Percentiles rank a stretch among this genome's conserved stretches.
Evolutionary conservation across 2,329 filamentous ascomycete genomes (phyloP).

Genomic region (Clathrospora elynae): DNA sequence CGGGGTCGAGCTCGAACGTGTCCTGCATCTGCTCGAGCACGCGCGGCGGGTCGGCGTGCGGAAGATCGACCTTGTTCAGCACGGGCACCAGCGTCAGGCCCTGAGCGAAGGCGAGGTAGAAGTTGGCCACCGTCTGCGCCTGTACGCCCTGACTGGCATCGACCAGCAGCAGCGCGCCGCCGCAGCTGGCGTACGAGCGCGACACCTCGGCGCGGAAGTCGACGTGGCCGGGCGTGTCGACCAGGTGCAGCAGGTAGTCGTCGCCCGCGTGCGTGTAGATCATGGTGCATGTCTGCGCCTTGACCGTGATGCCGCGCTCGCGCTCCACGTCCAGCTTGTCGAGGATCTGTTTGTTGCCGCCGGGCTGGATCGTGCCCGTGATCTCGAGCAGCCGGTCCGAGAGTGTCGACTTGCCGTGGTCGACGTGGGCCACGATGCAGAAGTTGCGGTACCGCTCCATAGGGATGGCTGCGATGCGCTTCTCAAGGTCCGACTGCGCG

Average conservation of each 20-base stretch:
- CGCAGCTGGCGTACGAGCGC: slow-evolving; percentile 93
- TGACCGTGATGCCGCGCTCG: slow-evolving; percentile 95
- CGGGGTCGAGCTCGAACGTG: slow-evolving; percentile 84
- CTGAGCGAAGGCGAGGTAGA: slow-evolving; percentile 95
- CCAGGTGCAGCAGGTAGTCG: slow-evolving; percentile 92
- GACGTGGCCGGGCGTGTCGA: slow-evolving; percentile 96
- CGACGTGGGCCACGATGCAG: slow-evolving; percentile 97
- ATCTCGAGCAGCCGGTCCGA: slow-evolving; percentile 90
- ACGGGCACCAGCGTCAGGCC: slow-evolving; percentile 86
- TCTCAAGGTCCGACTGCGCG: slow-evolving; percentile 60
- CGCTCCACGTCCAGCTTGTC: slow-evolving; percentile 97
- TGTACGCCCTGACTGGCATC: slow-evolving; percentile 97
- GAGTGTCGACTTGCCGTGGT: slow-evolving; percentile 97
- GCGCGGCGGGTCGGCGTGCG: slow-evolving; percentile 82
- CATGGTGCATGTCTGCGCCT: slow-evolving; percentile 98
- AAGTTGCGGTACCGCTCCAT: slow-evolving; percentile 88
- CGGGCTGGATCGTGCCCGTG: slow-evolving; percentile 86
- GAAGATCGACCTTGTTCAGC: slow-evolving; percentile 95
- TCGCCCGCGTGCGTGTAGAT: slow-evolving; percentile 83
- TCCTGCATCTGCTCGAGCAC: slow-evolving; percentile 84
- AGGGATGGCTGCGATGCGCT: slow-evolving; percentile 73
- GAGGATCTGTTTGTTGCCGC: slow-evolving; percentile 90
- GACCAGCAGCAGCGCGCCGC: slow-evolving; percentile 84
- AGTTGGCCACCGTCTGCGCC: slow-evolving; percentile 97
- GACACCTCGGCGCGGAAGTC: slow-evolving; percentile 97